Evolutionary conservation across 129 eudicot genomes (phyloP).

Genomic region (Mikania micrantha): DNA sequence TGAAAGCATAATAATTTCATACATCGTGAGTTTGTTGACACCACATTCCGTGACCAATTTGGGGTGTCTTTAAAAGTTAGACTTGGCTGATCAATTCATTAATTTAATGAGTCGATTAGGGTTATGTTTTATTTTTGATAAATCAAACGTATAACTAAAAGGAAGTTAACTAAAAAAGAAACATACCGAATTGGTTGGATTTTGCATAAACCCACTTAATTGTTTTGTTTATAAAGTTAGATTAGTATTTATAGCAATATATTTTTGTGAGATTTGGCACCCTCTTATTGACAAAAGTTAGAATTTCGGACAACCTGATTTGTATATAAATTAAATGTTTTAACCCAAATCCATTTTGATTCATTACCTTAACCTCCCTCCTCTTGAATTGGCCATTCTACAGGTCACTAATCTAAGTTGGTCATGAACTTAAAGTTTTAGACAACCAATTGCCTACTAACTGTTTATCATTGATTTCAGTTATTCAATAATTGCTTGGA

Average conservation of each 20-base stretch:
- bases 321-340: neutral
- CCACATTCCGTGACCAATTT: neutral
- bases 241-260: neutral
- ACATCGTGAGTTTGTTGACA: too few relatives aligned
- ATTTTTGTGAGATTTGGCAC: neutral
- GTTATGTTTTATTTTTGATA: neutral
- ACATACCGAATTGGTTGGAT: neutral
- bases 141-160: neutral
- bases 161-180: neutral
- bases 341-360: neutral
- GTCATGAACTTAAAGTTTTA: neutral
- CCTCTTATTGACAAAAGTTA: neutral
- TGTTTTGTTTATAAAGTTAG: neutral
- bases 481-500: constrained; percentile 58
- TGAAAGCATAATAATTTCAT: too few relatives aligned
- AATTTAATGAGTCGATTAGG: neutral
- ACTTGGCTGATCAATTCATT: neutral
- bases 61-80: neutral
- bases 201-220: neutral
- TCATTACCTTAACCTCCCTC: too few relatives aligned
- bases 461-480: constrained; percentile 24
- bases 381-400: neutral
- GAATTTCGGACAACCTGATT: neutral
- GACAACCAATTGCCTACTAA: neutral
- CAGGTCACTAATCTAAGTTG: neutral